phyloP scores from a whole-genome alignment of 176 grass and related monocot species.

The Musa acuminata region DNA sequence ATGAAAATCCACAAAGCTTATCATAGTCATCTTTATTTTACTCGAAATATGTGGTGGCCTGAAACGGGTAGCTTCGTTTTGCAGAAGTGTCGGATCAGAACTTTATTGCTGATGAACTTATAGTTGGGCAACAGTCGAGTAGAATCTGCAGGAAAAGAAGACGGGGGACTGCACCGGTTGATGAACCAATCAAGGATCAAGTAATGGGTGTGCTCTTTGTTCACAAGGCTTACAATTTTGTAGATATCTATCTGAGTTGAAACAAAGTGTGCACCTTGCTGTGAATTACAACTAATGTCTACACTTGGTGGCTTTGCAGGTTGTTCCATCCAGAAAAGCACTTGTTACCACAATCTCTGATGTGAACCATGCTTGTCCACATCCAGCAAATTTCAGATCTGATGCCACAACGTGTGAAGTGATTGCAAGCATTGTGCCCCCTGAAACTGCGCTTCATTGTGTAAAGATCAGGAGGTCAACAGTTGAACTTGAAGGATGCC shows the following conservation, averaged over 20 bases:
- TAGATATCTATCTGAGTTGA: not conserved
- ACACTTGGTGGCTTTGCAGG: constrained; percentile 15
- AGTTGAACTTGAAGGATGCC: not conserved
- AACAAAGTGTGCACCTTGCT: not conserved
- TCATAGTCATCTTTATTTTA: not conserved
- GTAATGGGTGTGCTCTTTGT: constrained; percentile 22
- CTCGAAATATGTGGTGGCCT: too few relatives aligned
- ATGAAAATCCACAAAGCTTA: not conserved
- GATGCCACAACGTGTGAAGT: not conserved
- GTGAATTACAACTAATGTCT: not conserved
- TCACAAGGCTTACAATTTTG: not conserved
- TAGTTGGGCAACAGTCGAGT: constrained; percentile 36
- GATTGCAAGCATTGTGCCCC: not conserved
- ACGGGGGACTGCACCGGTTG: constrained; percentile 14
- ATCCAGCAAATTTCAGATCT: not conserved
- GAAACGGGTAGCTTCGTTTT: constrained; percentile 10
- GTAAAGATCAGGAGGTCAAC: not conserved
- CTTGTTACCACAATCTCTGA: not conserved
- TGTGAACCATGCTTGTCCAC: not conserved
- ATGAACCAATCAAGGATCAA: constrained; percentile 26
- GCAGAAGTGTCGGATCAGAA: constrained; percentile 94
- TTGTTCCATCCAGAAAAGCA: constrained; percentile 22
- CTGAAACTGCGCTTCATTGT: not conserved
- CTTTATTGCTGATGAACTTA: constrained; percentile 49
- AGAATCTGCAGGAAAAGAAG: constrained; percentile 42